Evolutionary conservation across 1,284 basidiomycete genomes (phyloP).

Genomic region (Trichosporon ovoides): DNA sequence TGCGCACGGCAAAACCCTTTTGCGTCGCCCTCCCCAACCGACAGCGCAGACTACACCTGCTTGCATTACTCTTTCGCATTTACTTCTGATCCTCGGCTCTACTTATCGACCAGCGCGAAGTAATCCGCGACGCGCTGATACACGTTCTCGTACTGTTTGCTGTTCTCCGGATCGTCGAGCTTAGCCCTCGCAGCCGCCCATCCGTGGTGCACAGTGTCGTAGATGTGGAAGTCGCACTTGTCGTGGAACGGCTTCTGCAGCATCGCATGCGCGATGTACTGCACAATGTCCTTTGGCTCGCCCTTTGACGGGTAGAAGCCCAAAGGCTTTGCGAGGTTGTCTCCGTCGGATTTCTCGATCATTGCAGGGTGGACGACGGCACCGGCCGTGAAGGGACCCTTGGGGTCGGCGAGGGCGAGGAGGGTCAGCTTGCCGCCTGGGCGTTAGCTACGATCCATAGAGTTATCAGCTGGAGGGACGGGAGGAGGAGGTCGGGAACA

Average conservation of each 20-base stretch:
- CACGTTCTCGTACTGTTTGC: constrained; percentile 62
- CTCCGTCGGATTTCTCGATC: constrained; percentile 37
- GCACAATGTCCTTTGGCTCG: constrained; percentile 36
- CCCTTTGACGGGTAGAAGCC: constrained; percentile 41
- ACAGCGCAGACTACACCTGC: too few species aligned
- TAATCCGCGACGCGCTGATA: constrained; percentile 57
- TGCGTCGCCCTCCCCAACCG: too few species aligned
- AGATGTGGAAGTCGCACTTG: constrained; percentile 31
- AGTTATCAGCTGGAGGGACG: too few species aligned
- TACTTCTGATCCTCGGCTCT: not conserved
- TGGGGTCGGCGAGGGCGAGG: constrained; percentile 21
- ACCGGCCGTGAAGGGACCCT: constrained; percentile 28
- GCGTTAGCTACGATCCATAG: not conserved
- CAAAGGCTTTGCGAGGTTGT: constrained; percentile 32
- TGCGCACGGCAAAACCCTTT: too few species aligned
- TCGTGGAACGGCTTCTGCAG: constrained; percentile 27
- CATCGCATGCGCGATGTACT: constrained; percentile 25
- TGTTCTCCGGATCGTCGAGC: constrained; percentile 60
- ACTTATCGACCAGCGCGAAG: constrained; percentile 40
- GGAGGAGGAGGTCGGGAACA: too few species aligned
- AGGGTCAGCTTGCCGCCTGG: constrained; percentile 42
- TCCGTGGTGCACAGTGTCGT: constrained; percentile 56
- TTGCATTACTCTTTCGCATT: too few species aligned
- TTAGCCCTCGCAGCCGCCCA: constrained; percentile 67
- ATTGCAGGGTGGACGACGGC: constrained; percentile 41